Base-by-base conservation (phyloP, 441 rosid genomes). In the Gossypium lobatum region DNA sequence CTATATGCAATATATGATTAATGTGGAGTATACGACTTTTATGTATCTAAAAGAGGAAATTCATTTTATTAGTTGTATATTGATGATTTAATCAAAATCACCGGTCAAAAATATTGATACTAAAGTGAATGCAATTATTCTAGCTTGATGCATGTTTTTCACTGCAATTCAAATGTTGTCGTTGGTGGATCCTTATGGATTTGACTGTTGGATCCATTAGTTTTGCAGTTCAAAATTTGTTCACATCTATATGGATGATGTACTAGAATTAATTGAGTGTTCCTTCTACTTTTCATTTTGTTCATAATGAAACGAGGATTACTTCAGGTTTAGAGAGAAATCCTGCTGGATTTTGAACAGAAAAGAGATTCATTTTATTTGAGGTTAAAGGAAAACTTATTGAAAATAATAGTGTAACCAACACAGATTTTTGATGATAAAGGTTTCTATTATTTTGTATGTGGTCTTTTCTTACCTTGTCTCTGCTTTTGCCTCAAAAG, bases 401-500 rank as follows among this genome's bases (percentile, higher is more conserved):
- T 2, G 58, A 67, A 50, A 50, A 48, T 67, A 48, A 14, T 67
- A 14, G 42, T 67, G 28, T 8, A 25, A 48, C n/a, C 58, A 67
- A 50, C 20, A 8, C 0, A 7, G 53, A 17, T 6, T 46, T 46
- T 46, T 42, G 57, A 59, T 72, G 37, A 46, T n/a, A 61, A 45
- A 23, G 68, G 20, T 37, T 68, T 50, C 13, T 50, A 8, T 18
- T 64, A 39, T 42, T 64, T 64, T 10, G 13, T 3, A 67, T n/a
- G 13, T 31, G 17, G 50, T 54, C 20, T 54, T 62, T 23, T 42
- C n/a, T 21, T 34, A 10, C 21, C 11, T 57, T 17, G 64, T 71
- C 11, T 34, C 65, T 58, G n/a, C 28, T 71, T 57, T 58, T 6
- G 31, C 45, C 53, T 37, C 34, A 25, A 69, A 69, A 69, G 73